These are phyloP conservation scores for Puccinia coronata DNA, from an alignment of 1,284 basidiomycete genomes.

Conservation along the genomic window DNA sequence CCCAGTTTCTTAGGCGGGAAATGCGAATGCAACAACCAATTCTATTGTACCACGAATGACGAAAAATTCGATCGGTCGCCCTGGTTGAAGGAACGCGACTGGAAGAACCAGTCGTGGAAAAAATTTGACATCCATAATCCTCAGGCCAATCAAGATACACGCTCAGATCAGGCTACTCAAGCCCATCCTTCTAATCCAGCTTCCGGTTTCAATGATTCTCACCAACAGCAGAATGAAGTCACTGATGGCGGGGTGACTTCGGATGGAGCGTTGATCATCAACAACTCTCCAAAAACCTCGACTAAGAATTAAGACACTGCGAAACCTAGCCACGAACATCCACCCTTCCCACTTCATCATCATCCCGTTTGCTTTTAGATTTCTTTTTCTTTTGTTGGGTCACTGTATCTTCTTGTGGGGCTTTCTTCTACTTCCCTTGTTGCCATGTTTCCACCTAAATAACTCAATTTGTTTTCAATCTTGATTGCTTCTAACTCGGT, in stretches of 20 bases:
- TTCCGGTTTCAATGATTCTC: neutral
- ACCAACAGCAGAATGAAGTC: slow-evolving; percentile 22
- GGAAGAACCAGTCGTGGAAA: slow-evolving; percentile 35
- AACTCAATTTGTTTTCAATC: no score
- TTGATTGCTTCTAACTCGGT: no score
- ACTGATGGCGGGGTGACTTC: slow-evolving; percentile 36
- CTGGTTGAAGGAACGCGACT: slow-evolving; percentile 41
- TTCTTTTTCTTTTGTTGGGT: neutral
- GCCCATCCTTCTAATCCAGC: neutral
- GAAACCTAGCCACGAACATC: no score
- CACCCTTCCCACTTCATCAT: neutral
- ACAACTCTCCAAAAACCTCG: slow-evolving; percentile 9
- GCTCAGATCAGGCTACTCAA: neutral
- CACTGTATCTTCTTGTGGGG: neutral
- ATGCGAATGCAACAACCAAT: slow-evolving; percentile 36
- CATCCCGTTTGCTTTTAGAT: neutral
- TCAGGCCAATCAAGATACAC: neutral
- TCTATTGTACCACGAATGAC: slow-evolving; percentile 30
- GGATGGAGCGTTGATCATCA: slow-evolving; percentile 47
- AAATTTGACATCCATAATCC: slow-evolving; percentile 1
- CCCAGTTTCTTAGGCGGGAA: slow-evolving; percentile 43
- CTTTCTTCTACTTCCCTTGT: neutral
- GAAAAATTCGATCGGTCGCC: slow-evolving; percentile 35
- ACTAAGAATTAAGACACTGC: slow-evolving; percentile 15
- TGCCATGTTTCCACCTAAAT: no score